Conservation (phyloP, 2,329 filamentous ascomycete species). For the Nigrospora sphaerica region DNA sequence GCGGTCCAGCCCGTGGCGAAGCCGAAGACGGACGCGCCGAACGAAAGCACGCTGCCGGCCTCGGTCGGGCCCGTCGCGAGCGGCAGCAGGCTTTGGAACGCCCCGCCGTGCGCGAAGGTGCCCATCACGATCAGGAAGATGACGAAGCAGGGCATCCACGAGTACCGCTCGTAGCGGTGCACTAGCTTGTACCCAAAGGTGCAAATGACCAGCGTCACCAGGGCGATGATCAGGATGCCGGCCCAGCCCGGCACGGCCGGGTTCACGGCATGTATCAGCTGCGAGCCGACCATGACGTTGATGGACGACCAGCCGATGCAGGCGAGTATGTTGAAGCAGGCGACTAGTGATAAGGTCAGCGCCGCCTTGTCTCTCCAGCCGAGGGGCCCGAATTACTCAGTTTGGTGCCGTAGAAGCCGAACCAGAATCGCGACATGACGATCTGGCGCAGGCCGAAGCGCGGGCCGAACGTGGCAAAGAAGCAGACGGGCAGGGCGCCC, state of each 20-base stretch:
- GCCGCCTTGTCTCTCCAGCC: too few relatives aligned
- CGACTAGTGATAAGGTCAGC: slow-evolving; percentile 35
- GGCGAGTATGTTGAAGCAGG: slow-evolving; percentile 62
- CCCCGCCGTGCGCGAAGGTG: slow-evolving; percentile 58
- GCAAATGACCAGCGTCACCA: slow-evolving; percentile 62
- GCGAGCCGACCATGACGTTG: slow-evolving; percentile 73
- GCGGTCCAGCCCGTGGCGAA: slow-evolving; percentile 68
- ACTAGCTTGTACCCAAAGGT: slow-evolving; percentile 71
- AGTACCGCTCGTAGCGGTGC: slow-evolving; percentile 69
- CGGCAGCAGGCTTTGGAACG: slow-evolving; percentile 51
- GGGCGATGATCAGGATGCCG: slow-evolving; percentile 67
- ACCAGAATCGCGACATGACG: slow-evolving; percentile 72
- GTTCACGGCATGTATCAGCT: slow-evolving; percentile 71
- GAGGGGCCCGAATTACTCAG: slow-evolving; percentile 38
- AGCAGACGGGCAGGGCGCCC: slow-evolving; percentile 65
- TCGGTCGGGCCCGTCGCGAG: slow-evolving; percentile 52
- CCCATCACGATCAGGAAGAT: slow-evolving; percentile 68
- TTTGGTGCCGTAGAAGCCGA: slow-evolving; percentile 65
- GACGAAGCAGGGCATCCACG: slow-evolving; percentile 66
- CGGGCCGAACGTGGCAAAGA: slow-evolving; percentile 72
- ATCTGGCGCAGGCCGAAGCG: slow-evolving; percentile 71
- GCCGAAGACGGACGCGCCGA: slow-evolving; percentile 59
- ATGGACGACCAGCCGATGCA: slow-evolving; percentile 71
- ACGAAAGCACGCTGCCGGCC: slow-evolving; percentile 55
- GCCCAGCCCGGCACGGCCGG: slow-evolving; percentile 59